Evolutionary conservation across 2,329 filamentous ascomycete species (phyloP).

Genomic region (Tolypocladium tundrense): DNA sequence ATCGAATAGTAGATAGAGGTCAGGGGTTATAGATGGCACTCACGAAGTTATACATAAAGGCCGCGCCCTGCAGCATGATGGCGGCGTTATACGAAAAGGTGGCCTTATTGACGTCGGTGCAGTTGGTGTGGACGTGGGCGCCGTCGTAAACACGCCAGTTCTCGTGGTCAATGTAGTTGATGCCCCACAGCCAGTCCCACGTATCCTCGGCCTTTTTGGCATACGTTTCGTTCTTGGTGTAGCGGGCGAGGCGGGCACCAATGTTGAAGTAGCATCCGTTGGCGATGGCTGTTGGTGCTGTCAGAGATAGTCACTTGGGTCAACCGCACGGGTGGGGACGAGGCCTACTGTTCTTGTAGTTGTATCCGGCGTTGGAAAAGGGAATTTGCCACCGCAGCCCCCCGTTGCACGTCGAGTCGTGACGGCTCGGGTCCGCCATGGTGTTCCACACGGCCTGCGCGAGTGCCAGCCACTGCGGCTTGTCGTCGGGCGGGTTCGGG

Average conservation of each 20-base stretch:
- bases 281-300: slow-evolving; percentile 30
- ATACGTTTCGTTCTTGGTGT: slow-evolving; percentile 58
- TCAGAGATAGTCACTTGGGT: too few species aligned
- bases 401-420: slow-evolving; percentile 53
- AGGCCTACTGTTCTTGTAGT: slow-evolving; percentile 52
- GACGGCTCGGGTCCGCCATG: slow-evolving; percentile 48
- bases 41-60: slow-evolving; percentile 58
- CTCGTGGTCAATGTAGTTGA: slow-evolving; percentile 49
- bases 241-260: slow-evolving; percentile 59
- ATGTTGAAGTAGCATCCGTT: slow-evolving; percentile 57
- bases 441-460: slow-evolving; percentile 62
- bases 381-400: slow-evolving; percentile 73
- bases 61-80: slow-evolving; percentile 50
- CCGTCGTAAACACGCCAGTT: slow-evolving; percentile 57
- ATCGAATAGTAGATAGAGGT: too few species aligned
- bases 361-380: slow-evolving; percentile 61
- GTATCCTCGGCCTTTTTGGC: slow-evolving; percentile 48
- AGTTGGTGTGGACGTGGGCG: slow-evolving; percentile 45
- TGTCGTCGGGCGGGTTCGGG: slow-evolving; percentile 41
- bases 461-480: slow-evolving; percentile 53
- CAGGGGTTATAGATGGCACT: slow-evolving; percentile 10
- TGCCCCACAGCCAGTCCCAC: slow-evolving; percentile 49
- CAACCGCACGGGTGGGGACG: too few species aligned
- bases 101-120: slow-evolving; percentile 47
- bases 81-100: slow-evolving; percentile 61